phyloP scores from a whole-genome alignment of 768 basidiomycete genomes.

The Coprinopsis cinerea region DNA sequence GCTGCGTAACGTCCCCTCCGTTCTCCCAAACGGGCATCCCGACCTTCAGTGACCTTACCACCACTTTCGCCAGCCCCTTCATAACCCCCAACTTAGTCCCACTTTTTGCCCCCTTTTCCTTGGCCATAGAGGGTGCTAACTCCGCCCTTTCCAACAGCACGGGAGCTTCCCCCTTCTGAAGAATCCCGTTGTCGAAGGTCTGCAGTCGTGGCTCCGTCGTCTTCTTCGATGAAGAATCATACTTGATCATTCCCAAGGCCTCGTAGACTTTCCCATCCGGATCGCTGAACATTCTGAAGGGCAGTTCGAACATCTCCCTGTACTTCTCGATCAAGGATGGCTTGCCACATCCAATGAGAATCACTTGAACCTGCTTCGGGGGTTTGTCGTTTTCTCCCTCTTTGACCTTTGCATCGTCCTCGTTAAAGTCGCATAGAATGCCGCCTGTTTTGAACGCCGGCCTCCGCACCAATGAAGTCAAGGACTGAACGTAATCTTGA shows the following conservation, averaged over 20 bases:
- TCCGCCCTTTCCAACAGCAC: background rate
- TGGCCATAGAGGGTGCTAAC: background rate
- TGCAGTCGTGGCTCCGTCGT: constrained; percentile 7
- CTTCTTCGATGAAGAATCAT: constrained; percentile 6
- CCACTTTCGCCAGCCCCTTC: constrained; percentile 68
- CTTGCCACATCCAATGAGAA: constrained; percentile 78
- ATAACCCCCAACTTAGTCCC: constrained; percentile 54
- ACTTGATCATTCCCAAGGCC: constrained; percentile 53
- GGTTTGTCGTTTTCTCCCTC: constrained; percentile 9
- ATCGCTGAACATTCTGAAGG: constrained; percentile 76
- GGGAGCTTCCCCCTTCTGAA: constrained; percentile 1
- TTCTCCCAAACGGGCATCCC: constrained; percentile 81
- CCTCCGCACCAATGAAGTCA: constrained; percentile 39
- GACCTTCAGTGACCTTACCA: constrained; percentile 61
- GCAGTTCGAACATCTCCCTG: constrained; percentile 65
- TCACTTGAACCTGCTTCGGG: constrained; percentile 42
- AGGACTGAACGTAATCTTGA: constrained; percentile 81
- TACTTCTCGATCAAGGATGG: constrained; percentile 74
- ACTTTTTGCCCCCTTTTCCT: constrained; percentile 3
- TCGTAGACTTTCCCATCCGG: constrained; percentile 63
- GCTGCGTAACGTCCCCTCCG: constrained; percentile 69
- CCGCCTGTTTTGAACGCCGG: constrained; percentile 15
- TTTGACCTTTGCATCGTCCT: constrained; percentile 13
- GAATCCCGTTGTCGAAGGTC: background rate
- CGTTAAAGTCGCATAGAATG: constrained; percentile 26